These are phyloP conservation scores for Annulohypoxylon bovei DNA, from an alignment of 495 filamentous ascomycete species.

Conservation along the genomic window DNA sequence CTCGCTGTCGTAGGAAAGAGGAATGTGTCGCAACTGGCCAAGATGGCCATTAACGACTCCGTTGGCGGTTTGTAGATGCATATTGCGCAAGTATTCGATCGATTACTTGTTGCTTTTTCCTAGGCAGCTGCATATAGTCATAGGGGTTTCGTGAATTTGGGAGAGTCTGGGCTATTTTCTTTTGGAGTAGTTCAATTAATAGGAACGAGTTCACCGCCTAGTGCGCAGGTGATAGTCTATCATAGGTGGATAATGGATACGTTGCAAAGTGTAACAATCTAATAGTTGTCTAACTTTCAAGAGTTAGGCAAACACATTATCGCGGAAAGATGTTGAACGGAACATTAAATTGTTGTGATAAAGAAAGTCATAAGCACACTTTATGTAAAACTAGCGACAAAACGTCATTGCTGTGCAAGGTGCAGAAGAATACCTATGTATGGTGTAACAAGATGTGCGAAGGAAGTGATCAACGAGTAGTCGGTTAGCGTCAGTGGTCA, in stretches of 20 bases:
- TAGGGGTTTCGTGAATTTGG: neutral
- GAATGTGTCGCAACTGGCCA: conserved; percentile 64
- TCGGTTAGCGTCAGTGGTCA: conserved; percentile 20
- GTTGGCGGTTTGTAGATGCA: conserved; percentile 34
- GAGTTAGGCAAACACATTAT: neutral
- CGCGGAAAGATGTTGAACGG: neutral
- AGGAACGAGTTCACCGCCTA: conserved; percentile 37
- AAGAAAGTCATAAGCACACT: conserved; percentile 1
- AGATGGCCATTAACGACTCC: conserved; percentile 30
- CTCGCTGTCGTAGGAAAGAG: conserved; percentile 77
- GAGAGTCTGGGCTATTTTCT: conserved; percentile 3
- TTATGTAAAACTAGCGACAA: conserved; percentile 10
- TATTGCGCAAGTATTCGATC: conserved; percentile 19
- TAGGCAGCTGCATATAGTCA: conserved; percentile 1
- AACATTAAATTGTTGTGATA: neutral
- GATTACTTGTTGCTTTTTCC: conserved; percentile 13
- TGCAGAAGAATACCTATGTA: conserved; percentile 13
- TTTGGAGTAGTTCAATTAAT: conserved; percentile 10
- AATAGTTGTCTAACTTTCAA: neutral
- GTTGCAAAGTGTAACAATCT: conserved; percentile 22
- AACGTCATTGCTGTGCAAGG: conserved; percentile 34
- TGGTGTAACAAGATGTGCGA: conserved; percentile 23
- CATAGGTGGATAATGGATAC: conserved; percentile 17
- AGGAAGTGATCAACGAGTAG: conserved; percentile 33
- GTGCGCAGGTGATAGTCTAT: neutral